Percentiles rank a stretch among this genome's conserved stretches.
Conservation (phyloP, 139 green algal species). For the Chlorella sp. region DNA sequence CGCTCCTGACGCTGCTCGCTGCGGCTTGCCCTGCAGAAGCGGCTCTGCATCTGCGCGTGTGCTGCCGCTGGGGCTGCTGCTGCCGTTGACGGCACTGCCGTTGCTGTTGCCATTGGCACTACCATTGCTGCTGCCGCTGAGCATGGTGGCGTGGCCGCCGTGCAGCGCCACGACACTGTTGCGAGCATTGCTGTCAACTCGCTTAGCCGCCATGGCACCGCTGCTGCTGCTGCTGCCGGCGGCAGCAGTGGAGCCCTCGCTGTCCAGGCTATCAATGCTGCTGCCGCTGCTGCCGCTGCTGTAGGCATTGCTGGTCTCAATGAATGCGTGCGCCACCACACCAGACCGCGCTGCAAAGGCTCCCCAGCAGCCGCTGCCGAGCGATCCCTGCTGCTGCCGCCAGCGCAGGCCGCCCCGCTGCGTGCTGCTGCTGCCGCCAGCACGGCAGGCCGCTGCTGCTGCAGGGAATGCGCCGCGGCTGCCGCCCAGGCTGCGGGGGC, state of each 20-base stretch:
- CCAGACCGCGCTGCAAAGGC: too few relatives aligned
- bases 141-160: neutral
- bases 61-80: neutral
- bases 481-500: conserved; percentile 1
- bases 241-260: neutral
- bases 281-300: conserved; percentile 5
- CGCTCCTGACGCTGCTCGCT: neutral
- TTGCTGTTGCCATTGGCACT: conserved; percentile 3
- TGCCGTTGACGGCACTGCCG: neutral
- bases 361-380: too few relatives aligned
- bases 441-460: too few relatives aligned
- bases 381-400: neutral
- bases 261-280: neutral
- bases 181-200: too few relatives aligned
- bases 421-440: conserved; percentile 9
- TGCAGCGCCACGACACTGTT: conserved; percentile 12
- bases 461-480: neutral
- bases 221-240: neutral
- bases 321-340: too few relatives aligned
- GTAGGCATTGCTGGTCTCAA: too few relatives aligned
- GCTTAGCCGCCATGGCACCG: neutral
- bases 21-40: conserved; percentile 7
- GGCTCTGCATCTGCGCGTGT: neutral
- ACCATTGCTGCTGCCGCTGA: neutral
- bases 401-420: neutral